Base-by-base conservation (phyloP, 305 asterid species). In the Petunia hybrid region DNA sequence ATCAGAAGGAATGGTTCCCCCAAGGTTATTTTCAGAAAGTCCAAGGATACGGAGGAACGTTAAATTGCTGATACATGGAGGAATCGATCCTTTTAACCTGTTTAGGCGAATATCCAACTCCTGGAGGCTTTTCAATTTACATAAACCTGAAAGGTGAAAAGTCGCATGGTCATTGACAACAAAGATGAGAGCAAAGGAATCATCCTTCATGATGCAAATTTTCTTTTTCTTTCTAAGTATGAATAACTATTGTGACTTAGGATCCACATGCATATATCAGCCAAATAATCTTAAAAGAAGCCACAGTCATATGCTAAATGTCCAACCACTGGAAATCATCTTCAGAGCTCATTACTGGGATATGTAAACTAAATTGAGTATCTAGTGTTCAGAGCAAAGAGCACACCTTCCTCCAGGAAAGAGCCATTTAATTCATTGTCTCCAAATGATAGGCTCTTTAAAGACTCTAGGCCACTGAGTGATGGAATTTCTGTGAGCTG, bases 11-110 rank as follows among this genome's bases (percentile, higher is more conserved):
- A 84, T 73, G 60, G 71, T 64, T 48, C 87, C 87, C 4, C 41
- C 64, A 7, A 84, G 48, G 31, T n/a, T 63, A 63, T 84, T 84
- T 48, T 36, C 53, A 69, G 82, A 80, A 59, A 83, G 81, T 2
- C 75, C 67, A 1, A 83, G 79, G 59, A 83, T 65, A 46, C 61
- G 36, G 41, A 83, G 78, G 76, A 61, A 83, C 35, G 83, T 75
- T 66, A 83, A 66, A 66, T 83, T 83, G 75, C 83, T 57, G 14
- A 83, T 77, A 66, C 86, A 83, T 57, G 77, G 70, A 64, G 83
- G 86, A 64, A 83, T 67, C 42, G 38, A 38, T 56, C 86, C 86
- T 5, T 13, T 56, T 10, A 84, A n/a, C 56, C 61, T 84, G 59
- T 84, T 84, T 3, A 1, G 0, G 69, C 82, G 59, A 76, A 84